Evolutionary conservation across 2,329 filamentous ascomycete species (phyloP).

Genomic region (Corinectria fuckeliana): DNA sequence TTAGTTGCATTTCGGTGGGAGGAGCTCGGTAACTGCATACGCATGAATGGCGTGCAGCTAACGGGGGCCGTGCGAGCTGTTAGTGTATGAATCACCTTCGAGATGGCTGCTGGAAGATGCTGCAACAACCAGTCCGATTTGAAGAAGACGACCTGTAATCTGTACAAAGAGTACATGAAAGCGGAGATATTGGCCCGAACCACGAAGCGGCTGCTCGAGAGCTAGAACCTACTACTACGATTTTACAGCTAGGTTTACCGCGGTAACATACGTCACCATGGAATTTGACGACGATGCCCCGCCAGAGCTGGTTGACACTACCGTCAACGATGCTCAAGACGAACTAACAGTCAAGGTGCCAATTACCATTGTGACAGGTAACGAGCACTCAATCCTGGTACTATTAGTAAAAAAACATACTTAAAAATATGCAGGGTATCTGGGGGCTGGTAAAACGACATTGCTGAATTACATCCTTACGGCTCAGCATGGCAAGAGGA

Average conservation of each 20-base stretch:
- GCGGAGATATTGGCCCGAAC: neutral
- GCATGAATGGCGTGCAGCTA: slow-evolving; percentile 22
- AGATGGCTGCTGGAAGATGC: slow-evolving; percentile 10
- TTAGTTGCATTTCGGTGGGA: slow-evolving; percentile 14
- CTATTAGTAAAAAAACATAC: neutral
- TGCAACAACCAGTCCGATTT: neutral
- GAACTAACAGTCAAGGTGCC: slow-evolving; percentile 72
- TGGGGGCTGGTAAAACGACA: slow-evolving; percentile 95
- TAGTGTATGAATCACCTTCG: slow-evolving; percentile 8
- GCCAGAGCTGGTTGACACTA: slow-evolving; percentile 66
- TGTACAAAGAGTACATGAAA: neutral
- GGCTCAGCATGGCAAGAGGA: slow-evolving; percentile 94
- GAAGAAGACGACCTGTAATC: neutral
- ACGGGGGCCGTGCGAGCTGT: slow-evolving; percentile 28
- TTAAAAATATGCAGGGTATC: slow-evolving; percentile 69
- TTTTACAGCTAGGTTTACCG: neutral
- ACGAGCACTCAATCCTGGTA: slow-evolving; percentile 10
- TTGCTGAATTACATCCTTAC: slow-evolving; percentile 95
- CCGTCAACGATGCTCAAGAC: slow-evolving; percentile 46
- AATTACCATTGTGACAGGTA: slow-evolving; percentile 84
- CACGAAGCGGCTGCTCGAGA: no score
- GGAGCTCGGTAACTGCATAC: slow-evolving; percentile 36
- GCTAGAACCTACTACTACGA: neutral
- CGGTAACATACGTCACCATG: slow-evolving; percentile 50
- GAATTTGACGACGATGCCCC: slow-evolving; percentile 71